Conservation (phyloP, 306 rosid genomes). For the Betula pendula region DNA sequence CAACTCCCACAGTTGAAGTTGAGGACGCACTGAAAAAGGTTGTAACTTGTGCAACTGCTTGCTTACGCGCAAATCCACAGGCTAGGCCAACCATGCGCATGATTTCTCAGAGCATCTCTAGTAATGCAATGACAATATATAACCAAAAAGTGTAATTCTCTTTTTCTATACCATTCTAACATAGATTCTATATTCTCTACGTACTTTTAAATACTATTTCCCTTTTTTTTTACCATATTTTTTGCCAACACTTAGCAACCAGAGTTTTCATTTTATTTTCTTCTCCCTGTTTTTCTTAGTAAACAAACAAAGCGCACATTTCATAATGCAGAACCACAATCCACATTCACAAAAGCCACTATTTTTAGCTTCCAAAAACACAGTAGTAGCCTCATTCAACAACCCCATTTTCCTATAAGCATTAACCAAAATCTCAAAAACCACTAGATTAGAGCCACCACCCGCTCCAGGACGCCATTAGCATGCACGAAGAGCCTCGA, state of each 20-base stretch:
- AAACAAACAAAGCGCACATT: no score
- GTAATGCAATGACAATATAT: no score
- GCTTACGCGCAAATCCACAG: constrained; percentile 26
- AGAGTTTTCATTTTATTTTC: no score
- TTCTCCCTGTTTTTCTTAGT: no score
- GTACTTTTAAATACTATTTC: no score
- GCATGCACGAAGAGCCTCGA: constrained; percentile 32
- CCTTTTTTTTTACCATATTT: no score
- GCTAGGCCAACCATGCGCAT: constrained; percentile 38
- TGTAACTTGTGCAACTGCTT: background rate
- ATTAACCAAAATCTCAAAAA: constrained; percentile 47
- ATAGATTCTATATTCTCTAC: no score
- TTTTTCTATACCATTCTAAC: no score
- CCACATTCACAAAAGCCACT: constrained; percentile 34
- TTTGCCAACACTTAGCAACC: no score
- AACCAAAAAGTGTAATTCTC: no score
- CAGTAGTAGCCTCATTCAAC: constrained; percentile 42
- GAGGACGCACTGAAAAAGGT: constrained; percentile 1
- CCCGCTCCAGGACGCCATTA: constrained; percentile 32
- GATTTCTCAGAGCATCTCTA: constrained; percentile 27
- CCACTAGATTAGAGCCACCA: constrained; percentile 28
- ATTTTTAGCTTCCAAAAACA: constrained; percentile 37
- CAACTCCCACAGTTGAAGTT: background rate
- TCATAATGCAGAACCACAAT: no score
- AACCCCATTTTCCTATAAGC: constrained; percentile 34